Evolutionary conservation across 2,329 filamentous ascomycete species (phyloP).

Genomic region (Stylonectria norvegica): DNA sequence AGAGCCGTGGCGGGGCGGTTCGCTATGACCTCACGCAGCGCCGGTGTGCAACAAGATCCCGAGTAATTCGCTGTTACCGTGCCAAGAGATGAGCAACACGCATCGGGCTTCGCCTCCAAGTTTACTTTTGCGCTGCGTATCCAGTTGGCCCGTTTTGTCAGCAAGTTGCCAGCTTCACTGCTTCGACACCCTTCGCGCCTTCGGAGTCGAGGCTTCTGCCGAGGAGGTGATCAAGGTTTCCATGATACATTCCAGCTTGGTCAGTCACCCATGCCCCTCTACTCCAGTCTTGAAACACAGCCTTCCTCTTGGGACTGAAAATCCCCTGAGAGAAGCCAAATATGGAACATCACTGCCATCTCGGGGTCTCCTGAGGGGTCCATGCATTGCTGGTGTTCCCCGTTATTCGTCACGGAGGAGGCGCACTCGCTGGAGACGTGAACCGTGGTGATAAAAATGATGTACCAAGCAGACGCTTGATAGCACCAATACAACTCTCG

Average conservation of each 20-base stretch:
- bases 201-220: not conserved
- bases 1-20: constrained; percentile 5
- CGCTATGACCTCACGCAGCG: constrained; percentile 18
- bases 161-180: too few relatives aligned
- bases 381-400: not conserved
- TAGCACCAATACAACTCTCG: too few relatives aligned
- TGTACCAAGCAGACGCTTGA: too few relatives aligned
- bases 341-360: not conserved
- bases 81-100: constrained; percentile 7
- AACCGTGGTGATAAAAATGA: too few relatives aligned
- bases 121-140: too few relatives aligned
- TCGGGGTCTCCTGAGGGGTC: too few relatives aligned
- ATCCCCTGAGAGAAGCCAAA: not conserved
- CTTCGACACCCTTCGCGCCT: too few relatives aligned
- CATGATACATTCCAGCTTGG: too few relatives aligned
- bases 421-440: not conserved
- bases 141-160: too few relatives aligned
- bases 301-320: not conserved
- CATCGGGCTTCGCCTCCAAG: constrained; percentile 5
- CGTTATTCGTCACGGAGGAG: not conserved
- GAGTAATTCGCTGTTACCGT: not conserved
- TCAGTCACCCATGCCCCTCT: not conserved
- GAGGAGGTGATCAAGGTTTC: too few relatives aligned
- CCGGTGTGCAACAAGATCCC: not conserved
- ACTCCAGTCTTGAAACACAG: constrained; percentile 1